Evolutionary conservation across 2,329 filamentous ascomycete genomes (phyloP).

Genomic region (Neonectria neomacrospora): DNA sequence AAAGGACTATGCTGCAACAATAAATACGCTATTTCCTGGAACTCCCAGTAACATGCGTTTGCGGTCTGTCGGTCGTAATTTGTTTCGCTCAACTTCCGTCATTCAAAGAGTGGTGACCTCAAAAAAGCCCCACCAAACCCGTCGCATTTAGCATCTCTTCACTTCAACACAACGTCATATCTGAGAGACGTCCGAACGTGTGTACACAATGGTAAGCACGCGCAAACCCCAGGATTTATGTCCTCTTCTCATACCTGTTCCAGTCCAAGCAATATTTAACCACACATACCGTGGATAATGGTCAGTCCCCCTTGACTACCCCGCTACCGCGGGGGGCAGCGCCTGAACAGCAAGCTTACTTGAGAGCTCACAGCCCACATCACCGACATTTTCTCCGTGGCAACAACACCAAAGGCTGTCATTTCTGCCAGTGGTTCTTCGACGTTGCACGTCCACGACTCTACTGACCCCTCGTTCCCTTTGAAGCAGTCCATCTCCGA

Average conservation of each 20-base stretch:
- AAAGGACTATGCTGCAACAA: not conserved
- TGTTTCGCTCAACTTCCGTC: conserved; percentile 3
- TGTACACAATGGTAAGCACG: conserved; percentile 43
- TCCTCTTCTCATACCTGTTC: conserved; percentile 14
- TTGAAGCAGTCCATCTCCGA: conserved; percentile 81
- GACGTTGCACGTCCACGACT: conserved; percentile 82
- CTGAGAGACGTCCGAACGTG: conserved; percentile 15
- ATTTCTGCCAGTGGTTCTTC: conserved; percentile 89
- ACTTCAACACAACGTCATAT: conserved; percentile 44
- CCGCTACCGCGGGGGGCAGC: conserved; percentile 42
- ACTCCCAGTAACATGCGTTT: not conserved
- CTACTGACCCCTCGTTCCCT: conserved; percentile 75
- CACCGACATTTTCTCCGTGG: conserved; percentile 86
- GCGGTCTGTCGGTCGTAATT: not conserved
- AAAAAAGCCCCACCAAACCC: conserved; percentile 26
- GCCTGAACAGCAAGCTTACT: conserved; percentile 33
- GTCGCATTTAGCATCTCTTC: conserved; percentile 34
- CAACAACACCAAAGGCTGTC: conserved; percentile 77
- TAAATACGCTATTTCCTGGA: not conserved
- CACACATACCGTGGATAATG: conserved; percentile 88
- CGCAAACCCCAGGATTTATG: not conserved
- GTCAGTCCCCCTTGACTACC: conserved; percentile 58
- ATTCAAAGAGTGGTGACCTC: conserved; percentile 8
- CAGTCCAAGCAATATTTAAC: conserved; percentile 99
- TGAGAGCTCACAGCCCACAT: conserved; percentile 71